Percentiles rank a stretch among this genome's conserved stretches.
Conservation (phyloP, 169 alveolate genomes). For the Babesia ovis region DNA sequence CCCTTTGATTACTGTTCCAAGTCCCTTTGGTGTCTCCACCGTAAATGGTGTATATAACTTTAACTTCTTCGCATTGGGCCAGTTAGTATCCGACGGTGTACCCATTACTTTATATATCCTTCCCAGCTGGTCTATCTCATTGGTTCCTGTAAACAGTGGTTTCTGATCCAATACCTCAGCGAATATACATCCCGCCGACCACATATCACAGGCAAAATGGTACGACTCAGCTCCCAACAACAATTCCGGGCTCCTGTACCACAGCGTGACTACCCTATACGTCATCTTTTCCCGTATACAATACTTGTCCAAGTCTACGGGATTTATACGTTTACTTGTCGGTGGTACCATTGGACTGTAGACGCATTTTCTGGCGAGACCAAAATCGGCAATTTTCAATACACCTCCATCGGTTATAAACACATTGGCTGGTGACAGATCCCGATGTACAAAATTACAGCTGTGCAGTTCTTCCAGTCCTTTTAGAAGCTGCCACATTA, state of each 20-base stretch:
- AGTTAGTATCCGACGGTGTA: slow-evolving; percentile 80
- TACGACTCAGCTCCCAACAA: slow-evolving; percentile 88
- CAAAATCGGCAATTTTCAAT: slow-evolving; percentile 88
- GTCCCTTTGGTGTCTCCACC: slow-evolving; percentile 58
- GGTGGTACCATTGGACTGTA: slow-evolving; percentile 51
- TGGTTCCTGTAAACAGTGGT: slow-evolving; percentile 88
- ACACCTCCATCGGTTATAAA: slow-evolving; percentile 80
- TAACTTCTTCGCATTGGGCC: slow-evolving; percentile 88
- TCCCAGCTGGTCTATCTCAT: slow-evolving; percentile 84
- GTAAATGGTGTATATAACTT: slow-evolving; percentile 73
- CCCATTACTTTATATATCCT: slow-evolving; percentile 81
- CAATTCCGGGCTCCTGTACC: slow-evolving; percentile 96
- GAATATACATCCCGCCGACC: slow-evolving; percentile 93
- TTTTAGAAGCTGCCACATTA: slow-evolving; percentile 78
- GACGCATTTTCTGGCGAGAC: slow-evolving; percentile 76
- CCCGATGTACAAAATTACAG: slow-evolving; percentile 81
- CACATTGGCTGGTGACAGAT: slow-evolving; percentile 84
- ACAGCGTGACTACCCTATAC: slow-evolving; percentile 87
- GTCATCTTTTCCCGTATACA: slow-evolving; percentile 81
- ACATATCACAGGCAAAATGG: slow-evolving; percentile 89
- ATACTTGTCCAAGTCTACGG: slow-evolving; percentile 57
- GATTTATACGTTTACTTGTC: slow-evolving; percentile 48
- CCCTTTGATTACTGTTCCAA: slow-evolving; percentile 46
- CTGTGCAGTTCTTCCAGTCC: slow-evolving; percentile 79
- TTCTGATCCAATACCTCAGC: slow-evolving; percentile 87